Base-by-base conservation (phyloP, 805 yeast genomes). In the Metschnikowia bowlesiae region DNA sequence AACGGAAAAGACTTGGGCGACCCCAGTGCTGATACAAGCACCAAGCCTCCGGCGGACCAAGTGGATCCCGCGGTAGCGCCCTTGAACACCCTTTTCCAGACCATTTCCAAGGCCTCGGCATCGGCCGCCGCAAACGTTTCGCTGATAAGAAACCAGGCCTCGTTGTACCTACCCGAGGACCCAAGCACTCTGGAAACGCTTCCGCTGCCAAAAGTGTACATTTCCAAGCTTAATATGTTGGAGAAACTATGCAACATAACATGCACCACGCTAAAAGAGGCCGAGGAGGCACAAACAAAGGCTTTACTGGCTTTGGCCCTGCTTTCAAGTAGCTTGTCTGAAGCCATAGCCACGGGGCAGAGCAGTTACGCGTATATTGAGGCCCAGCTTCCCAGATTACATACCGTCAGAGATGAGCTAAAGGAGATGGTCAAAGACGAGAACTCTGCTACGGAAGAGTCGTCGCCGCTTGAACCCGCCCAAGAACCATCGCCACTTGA, bases 131-230 rank as follows among this genome's bases (percentile, higher is more conserved):
- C 69, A n/a, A 70, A 70, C 53, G 59, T 72, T 51, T 65, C 71
- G 28, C 73, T 70, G 56, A 68, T 71, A 41, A 70, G 70, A 4
- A 59, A 64, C 30, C 76, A 71, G 56, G 61, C 71, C n/a, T 66
- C 64, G 44, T 59, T 60, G 2, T 71, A 69, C 54, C 55, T 73
- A 28, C 75, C 76, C 0, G 54, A 57, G 8, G 69, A 70, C 52
- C 74, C 69, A 0, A 47, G 63, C 8, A 53, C 50, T n/a, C 61
- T 67, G 44, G 76, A 72, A 37, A 64, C 63, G 50, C 63, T 74
- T 44, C 77, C 77, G 2, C 63, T 70, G 37, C 62, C 62, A 11
- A 48, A 52, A 31, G 64, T 64, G 16, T 73, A 73, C 57, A 62
- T 73, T 8, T 58, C 73, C 18, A 74, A 74, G 54, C 65, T 73